phyloP scores from a whole-genome alignment of 345 rosid genomes.

The Nephelium lappaceum region DNA sequence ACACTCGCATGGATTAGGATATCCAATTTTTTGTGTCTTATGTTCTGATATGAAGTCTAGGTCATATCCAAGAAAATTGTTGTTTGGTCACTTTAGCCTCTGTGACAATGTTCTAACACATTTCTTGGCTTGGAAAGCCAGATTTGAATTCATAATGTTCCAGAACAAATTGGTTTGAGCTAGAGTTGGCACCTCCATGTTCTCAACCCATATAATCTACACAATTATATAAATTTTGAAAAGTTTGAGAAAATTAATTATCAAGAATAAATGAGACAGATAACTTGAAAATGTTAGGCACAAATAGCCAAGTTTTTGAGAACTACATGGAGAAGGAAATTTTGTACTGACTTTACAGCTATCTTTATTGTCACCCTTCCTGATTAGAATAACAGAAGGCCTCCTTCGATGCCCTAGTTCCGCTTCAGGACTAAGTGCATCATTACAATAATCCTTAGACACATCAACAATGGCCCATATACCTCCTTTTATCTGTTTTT shows the following conservation, averaged over 20 bases:
- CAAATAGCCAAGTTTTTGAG: not conserved
- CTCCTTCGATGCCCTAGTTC: not conserved
- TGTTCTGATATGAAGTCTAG: not conserved
- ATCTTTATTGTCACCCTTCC: not conserved
- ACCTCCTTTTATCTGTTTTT: not conserved
- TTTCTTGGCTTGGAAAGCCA: not conserved
- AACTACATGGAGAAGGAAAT: too few species aligned
- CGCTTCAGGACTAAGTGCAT: not conserved
- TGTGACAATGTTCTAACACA: not conserved
- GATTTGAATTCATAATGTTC: not conserved
- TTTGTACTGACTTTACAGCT: not conserved
- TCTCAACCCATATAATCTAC: not conserved
- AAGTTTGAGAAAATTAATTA: too few species aligned
- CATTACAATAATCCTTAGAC: not conserved
- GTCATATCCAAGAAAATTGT: not conserved
- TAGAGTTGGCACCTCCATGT: not conserved
- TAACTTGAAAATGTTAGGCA: too few species aligned
- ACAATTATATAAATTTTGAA: too few species aligned
- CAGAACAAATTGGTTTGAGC: not conserved
- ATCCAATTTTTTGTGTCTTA: too few species aligned
- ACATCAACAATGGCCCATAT: not conserved
- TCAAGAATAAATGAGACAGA: not conserved
- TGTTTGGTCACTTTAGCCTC: too few species aligned
- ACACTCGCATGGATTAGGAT: not conserved
- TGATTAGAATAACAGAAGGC: not conserved